Evolutionary conservation across 768 basidiomycete species (phyloP).

Genomic region (Pleurotus salmoneostramineus): DNA sequence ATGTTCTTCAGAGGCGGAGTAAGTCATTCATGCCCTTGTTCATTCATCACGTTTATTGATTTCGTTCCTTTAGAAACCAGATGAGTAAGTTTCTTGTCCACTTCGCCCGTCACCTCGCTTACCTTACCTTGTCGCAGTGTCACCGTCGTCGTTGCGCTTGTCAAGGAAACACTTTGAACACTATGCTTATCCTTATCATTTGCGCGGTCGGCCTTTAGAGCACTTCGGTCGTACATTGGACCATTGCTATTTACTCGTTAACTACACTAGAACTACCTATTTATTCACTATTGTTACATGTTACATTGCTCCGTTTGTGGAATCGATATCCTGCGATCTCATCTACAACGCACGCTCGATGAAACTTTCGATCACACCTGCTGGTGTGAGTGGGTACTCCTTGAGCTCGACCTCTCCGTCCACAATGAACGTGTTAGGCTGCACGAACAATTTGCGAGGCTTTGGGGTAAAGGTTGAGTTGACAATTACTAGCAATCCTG

Average conservation of each 20-base stretch:
- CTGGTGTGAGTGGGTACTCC: slow-evolving; percentile 72
- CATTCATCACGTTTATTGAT: slow-evolving; percentile 4
- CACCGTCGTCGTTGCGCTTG: slow-evolving; percentile 65
- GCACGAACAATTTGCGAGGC: slow-evolving; percentile 84
- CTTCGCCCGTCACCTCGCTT: slow-evolving; percentile 7
- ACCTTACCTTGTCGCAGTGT: slow-evolving; percentile 38
- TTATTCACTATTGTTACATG: slow-evolving; percentile 2
- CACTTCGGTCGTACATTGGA: neutral
- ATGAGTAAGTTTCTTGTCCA: slow-evolving; percentile 53
- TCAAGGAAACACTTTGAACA: slow-evolving; percentile 53
- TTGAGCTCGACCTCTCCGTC: slow-evolving; percentile 68
- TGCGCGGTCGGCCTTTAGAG: slow-evolving; percentile 6
- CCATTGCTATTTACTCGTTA: neutral
- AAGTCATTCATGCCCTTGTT: slow-evolving; percentile 26
- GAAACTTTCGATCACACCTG: slow-evolving; percentile 78
- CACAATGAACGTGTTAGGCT: slow-evolving; percentile 72
- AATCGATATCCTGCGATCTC: neutral
- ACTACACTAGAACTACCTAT: slow-evolving; percentile 6
- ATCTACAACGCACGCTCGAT: slow-evolving; percentile 51
- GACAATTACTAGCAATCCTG: slow-evolving; percentile 4
- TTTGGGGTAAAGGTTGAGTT: slow-evolving; percentile 22
- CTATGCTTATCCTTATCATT: neutral
- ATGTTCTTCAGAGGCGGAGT: slow-evolving; percentile 72
- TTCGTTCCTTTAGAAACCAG: slow-evolving; percentile 55
- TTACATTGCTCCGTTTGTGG: slow-evolving; percentile 9